These are phyloP conservation scores for Papilionanthe hybrid DNA, from an alignment of 116 monocot genomes.

Conservation along the genomic window DNA sequence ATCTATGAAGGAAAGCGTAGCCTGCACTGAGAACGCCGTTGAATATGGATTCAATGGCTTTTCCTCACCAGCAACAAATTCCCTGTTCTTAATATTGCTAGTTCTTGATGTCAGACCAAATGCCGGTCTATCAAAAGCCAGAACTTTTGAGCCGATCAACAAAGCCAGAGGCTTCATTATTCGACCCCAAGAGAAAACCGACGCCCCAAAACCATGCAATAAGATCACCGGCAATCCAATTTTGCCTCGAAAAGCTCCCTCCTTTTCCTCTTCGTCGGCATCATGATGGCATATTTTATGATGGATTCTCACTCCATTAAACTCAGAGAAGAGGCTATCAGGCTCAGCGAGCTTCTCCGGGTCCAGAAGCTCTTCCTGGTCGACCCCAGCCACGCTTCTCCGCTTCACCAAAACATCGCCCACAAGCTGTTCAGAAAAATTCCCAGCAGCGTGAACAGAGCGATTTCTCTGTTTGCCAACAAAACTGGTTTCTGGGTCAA, in stretches of 20 bases:
- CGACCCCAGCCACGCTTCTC: constrained; percentile 55
- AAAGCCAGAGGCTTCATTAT: constrained; percentile 72
- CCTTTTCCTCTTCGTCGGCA: constrained; percentile 5
- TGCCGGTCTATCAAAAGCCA: constrained; percentile 93
- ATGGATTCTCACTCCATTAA: constrained; percentile 72
- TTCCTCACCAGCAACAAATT: constrained; percentile 6
- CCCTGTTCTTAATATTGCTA: constrained; percentile 2
- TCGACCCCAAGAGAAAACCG: constrained; percentile 71
- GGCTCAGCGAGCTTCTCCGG: constrained; percentile 63
- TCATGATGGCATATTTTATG: constrained; percentile 47
- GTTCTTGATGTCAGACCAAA: constrained; percentile 80
- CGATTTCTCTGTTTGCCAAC: neutral
- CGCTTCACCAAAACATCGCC: constrained; percentile 7
- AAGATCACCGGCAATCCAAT: constrained; percentile 45
- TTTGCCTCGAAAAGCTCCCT: neutral
- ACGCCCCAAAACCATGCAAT: constrained; percentile 84
- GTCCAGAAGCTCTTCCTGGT: constrained; percentile 72
- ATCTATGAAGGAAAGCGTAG: constrained; percentile 64
- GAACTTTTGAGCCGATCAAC: constrained; percentile 54
- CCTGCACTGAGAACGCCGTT: constrained; percentile 70
- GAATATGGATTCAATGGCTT: constrained; percentile 73
- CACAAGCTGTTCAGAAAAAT: constrained; percentile 29
- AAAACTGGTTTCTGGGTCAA: constrained; percentile 11
- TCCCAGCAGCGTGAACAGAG: neutral
- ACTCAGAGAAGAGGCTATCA: constrained; percentile 67